These are phyloP conservation scores for Lentinula guzmanii DNA, from an alignment of 768 basidiomycete species.

Conservation along the genomic window DNA sequence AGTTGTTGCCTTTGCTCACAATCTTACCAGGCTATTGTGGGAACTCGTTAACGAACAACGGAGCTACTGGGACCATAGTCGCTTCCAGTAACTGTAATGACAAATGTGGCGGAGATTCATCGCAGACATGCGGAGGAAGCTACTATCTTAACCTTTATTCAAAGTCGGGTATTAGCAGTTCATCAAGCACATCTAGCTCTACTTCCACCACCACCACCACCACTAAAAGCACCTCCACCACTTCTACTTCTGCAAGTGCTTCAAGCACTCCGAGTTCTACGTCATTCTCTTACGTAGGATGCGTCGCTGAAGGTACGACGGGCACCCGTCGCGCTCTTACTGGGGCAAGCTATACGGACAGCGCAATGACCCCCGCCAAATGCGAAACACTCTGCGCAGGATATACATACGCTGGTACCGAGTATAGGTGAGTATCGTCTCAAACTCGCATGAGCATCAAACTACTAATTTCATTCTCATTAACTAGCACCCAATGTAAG, in stretches of 20 bases:
- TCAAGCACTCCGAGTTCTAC: not conserved
- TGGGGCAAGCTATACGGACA: slow-evolving; percentile 16
- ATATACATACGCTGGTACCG: slow-evolving; percentile 26
- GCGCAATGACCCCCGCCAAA: slow-evolving; percentile 24
- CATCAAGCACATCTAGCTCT: slow-evolving; percentile 7
- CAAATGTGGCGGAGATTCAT: slow-evolving; percentile 15
- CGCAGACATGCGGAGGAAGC: slow-evolving; percentile 16
- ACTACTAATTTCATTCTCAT: not conserved
- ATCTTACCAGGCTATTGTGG: slow-evolving; percentile 14
- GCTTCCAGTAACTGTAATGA: slow-evolving; percentile 11
- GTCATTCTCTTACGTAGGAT: slow-evolving; percentile 19
- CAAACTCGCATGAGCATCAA: not conserved
- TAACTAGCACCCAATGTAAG: not conserved
- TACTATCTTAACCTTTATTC: slow-evolving; percentile 3
- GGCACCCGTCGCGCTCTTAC: slow-evolving; percentile 25
- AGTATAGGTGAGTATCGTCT: slow-evolving; percentile 12
- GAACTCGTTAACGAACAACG: slow-evolving; percentile 16
- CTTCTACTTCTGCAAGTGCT: slow-evolving; percentile 3
- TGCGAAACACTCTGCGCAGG: slow-evolving; percentile 24
- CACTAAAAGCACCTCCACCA: not conserved
- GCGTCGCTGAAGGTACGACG: slow-evolving; percentile 24
- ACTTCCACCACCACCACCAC: not conserved
- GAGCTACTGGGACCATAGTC: slow-evolving; percentile 16
- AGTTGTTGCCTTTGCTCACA: not conserved
- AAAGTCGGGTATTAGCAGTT: slow-evolving; percentile 6